Conservation (phyloP, 2,329 filamentous ascomycete species). For the Penicillium sp. region DNA sequence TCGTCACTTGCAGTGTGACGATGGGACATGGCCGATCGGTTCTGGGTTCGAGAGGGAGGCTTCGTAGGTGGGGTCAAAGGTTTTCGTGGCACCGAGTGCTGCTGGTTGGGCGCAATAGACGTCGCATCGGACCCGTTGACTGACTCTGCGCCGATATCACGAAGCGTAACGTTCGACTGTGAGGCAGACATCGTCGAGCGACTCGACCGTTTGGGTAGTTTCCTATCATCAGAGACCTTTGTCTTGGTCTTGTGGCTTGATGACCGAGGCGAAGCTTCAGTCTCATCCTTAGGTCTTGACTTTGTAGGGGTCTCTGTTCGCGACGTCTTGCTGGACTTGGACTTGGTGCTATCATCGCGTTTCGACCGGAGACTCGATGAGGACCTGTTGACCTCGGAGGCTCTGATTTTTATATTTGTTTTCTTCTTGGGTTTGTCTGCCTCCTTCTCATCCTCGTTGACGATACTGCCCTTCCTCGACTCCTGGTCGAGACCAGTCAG, state of each 20-base stretch:
- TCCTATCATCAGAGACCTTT: constrained; percentile 33
- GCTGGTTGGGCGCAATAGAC: constrained; percentile 47
- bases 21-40: constrained; percentile 33
- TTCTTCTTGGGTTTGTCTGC: constrained; percentile 39
- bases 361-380: constrained; percentile 44
- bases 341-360: constrained; percentile 35
- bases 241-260: constrained; percentile 37
- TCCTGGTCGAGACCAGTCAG: constrained; percentile 47
- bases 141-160: constrained; percentile 37
- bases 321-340: constrained; percentile 38
- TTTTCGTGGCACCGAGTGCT: constrained; percentile 33
- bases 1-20: constrained; percentile 39
- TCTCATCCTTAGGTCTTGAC: constrained; percentile 36
- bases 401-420: constrained; percentile 38
- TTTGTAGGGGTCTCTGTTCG: constrained; percentile 43
- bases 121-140: constrained; percentile 48
- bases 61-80: constrained; percentile 33
- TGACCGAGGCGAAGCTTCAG: constrained; percentile 37
- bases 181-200: constrained; percentile 35
- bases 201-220: constrained; percentile 36
- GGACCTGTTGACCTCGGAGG: constrained; percentile 40
- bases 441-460: constrained; percentile 32
- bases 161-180: constrained; percentile 39
- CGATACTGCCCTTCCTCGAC: constrained; percentile 38
- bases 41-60: constrained; percentile 38